Conservation (phyloP, 106 monocot species). For the Iris macrosiphon region DNA sequence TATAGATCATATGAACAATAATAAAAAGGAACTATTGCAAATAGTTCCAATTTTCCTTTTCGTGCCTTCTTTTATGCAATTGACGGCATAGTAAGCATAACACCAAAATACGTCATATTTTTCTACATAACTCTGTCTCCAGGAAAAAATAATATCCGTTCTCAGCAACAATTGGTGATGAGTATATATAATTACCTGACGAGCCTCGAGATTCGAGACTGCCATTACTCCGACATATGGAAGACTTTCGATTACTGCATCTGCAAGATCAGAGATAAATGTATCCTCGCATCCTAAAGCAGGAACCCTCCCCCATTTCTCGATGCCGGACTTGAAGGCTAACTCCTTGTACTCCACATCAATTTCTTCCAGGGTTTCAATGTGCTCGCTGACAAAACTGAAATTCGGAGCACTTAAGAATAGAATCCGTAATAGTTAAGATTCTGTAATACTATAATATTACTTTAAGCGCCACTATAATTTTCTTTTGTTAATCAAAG, state of each 20-base stretch:
- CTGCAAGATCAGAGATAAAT: slow-evolving; percentile 92
- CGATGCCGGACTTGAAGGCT: slow-evolving; percentile 76
- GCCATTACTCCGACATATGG: slow-evolving; percentile 99
- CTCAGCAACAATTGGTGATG: too few relatives aligned
- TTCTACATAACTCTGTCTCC: too few relatives aligned
- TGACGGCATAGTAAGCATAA: too few relatives aligned
- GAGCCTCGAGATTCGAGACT: slow-evolving; percentile 92
- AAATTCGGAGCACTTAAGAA: not conserved
- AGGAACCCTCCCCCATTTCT: slow-evolving; percentile 95
- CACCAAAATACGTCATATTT: too few relatives aligned
- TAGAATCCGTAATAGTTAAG: not conserved
- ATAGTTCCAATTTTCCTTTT: too few relatives aligned
- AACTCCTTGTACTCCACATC: slow-evolving; percentile 98
- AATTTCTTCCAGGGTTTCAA: slow-evolving; percentile 99
- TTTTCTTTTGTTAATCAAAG: too few relatives aligned
- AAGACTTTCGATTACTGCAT: slow-evolving; percentile 97
- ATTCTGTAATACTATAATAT: too few relatives aligned
- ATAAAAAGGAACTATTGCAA: too few relatives aligned
- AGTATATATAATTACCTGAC: slow-evolving; percentile 69
- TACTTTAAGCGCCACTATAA: too few relatives aligned
- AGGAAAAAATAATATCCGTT: too few relatives aligned
- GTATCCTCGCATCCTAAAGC: slow-evolving; percentile 93
- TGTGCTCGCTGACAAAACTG: slow-evolving; percentile 99
- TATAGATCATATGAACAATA: too few relatives aligned
- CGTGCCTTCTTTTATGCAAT: too few relatives aligned